Evolutionary conservation across 2,329 filamentous ascomycete species (phyloP), one percentile per base, ranked within the genome.

Genomic region (Ophiostoma novo-ulmi): DNA sequence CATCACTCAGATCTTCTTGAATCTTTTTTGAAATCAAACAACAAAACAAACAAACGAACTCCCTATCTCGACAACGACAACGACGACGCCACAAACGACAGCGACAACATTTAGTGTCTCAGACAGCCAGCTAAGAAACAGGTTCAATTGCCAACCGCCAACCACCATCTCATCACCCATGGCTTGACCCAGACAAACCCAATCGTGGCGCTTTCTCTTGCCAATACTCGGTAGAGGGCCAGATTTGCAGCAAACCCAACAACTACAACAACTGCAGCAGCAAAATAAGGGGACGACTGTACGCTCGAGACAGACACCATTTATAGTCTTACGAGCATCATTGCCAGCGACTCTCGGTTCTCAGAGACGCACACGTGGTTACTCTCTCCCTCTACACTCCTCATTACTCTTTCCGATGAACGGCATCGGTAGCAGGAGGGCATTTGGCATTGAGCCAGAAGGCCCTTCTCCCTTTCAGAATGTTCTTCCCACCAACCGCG

Each of bases 401-500:
- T 31, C 31, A 31, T 31, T 31, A 31, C 22, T 66, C 58, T 55
- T 55, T 31, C 58, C 63, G 73, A 82, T 83, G 81, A 82, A 81
- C 74, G 78, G 78, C 75, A 76, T 77, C 71, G 76, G 77, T 70
- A 76, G 78, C 73, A 76, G 76, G 73, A 75, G 75, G 72, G 77
- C 76, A 61, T 79, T 79, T 74, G 79, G 79, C 75, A 80, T 80
- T 72, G 78, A 77, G 71, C 76, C 73, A 74, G 78, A 73, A 65
- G 74, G 73, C 73, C 73, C 78, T 67, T 76, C 78, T 52, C 76
- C 78, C 31, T 77, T 78, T 74, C 76, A 76, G 68, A 76, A 74
- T 17, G 76, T 79, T 69, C 77, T 76, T 69, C 81, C 82, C 55
- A 82, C 79, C 64, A 80, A 80, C 69, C 86, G 84, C 75, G 80